phyloP scores from a whole-genome alignment of 2,329 filamentous ascomycete species.

The Aspergillus fumigatus region DNA sequence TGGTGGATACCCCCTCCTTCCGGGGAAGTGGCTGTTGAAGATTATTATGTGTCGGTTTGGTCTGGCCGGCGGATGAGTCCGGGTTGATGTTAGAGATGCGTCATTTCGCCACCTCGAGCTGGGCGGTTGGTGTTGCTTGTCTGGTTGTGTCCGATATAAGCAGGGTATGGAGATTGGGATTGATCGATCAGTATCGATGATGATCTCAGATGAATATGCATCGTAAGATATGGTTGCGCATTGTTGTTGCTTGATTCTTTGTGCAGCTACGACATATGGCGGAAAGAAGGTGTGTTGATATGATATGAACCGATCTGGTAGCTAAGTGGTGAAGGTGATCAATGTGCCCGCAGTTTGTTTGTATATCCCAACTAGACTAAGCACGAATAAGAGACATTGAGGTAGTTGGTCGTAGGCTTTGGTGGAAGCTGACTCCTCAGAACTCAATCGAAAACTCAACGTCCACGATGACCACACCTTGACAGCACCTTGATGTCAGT shows the following conservation, averaged over 20 bases:
- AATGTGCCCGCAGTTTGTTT: neutral
- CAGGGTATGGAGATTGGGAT: neutral
- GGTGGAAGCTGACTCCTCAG: neutral
- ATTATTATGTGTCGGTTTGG: neutral
- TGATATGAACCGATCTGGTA: neutral
- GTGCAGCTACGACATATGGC: too few species aligned
- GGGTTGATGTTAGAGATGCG: neutral
- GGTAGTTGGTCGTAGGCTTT: neutral
- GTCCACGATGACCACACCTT: neutral
- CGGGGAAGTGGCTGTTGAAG: neutral
- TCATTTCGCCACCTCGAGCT: constrained; percentile 1
- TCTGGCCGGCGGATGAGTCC: neutral
- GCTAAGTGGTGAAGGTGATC: neutral
- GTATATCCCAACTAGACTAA: neutral
- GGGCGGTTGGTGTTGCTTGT: neutral
- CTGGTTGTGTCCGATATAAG: neutral
- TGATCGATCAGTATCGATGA: neutral
- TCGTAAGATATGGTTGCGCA: neutral
- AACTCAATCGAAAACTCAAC: neutral
- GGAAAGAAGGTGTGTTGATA: neutral
- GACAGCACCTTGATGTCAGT: constrained; percentile 9
- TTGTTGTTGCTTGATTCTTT: neutral
- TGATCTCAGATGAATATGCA: neutral
- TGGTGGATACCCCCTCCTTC: neutral
- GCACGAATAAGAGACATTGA: neutral